Conservation (phyloP, 1,284 basidiomycete species). For the Puccinia triticina region DNA sequence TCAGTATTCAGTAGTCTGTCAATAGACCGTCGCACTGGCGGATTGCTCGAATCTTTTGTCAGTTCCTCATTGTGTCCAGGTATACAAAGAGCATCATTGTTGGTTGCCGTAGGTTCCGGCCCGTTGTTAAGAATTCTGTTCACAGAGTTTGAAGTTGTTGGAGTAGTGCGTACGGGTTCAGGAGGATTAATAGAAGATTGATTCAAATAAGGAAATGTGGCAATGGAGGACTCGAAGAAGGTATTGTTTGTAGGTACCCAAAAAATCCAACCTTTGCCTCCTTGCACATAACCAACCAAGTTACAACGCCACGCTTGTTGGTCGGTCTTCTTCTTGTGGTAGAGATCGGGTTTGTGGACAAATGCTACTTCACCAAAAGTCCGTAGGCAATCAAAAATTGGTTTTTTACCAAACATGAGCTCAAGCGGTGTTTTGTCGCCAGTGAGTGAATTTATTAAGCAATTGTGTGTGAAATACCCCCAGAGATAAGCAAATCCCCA, state of each 20-base stretch:
- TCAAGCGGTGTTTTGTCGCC: slow-evolving; percentile 17
- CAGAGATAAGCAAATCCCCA: slow-evolving; percentile 23
- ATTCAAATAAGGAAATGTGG: not conserved
- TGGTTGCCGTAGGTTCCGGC: too few species aligned
- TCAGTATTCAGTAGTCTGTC: slow-evolving; percentile 1
- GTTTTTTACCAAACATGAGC: slow-evolving; percentile 1
- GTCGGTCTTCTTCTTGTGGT: not conserved
- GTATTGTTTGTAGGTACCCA: not conserved
- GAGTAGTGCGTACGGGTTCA: not conserved
- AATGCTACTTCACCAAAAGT: slow-evolving; percentile 35
- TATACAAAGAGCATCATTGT: not conserved
- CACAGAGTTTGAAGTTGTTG: not conserved
- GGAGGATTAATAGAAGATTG: not conserved
- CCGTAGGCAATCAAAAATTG: slow-evolving; percentile 3
- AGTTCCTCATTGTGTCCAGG: not conserved
- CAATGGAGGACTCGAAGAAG: slow-evolving; percentile 7
- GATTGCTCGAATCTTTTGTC: not conserved
- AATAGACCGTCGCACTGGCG: not conserved
- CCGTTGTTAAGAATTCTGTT: not conserved
- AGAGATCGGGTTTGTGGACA: slow-evolving; percentile 16
- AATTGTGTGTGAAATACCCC: not conserved
- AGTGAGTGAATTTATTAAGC: slow-evolving; percentile 21
- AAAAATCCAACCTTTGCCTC: slow-evolving; percentile 21
- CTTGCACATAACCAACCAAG: slow-evolving; percentile 12
- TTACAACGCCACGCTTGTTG: not conserved